These are phyloP conservation scores for Trichosporon ovoides DNA, from an alignment of 1,284 basidiomycete genomes.

Conservation along the genomic window DNA sequence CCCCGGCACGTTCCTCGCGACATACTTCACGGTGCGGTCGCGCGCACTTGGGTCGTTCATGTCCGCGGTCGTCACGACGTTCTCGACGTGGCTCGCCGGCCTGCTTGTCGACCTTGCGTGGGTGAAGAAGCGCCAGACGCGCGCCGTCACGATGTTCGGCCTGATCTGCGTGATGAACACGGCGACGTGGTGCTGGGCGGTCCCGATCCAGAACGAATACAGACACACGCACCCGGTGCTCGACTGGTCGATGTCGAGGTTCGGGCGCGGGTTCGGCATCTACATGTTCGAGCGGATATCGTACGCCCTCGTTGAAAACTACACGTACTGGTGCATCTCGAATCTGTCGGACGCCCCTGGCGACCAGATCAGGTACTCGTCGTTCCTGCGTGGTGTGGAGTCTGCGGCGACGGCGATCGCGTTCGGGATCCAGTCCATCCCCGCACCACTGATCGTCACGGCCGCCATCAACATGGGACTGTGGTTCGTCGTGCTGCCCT, in stretches of 20 bases:
- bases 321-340: constrained; percentile 14
- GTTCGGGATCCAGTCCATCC: constrained; percentile 15
- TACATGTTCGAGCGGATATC: constrained; percentile 17
- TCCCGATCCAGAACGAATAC: constrained; percentile 14
- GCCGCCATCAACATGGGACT: constrained; percentile 10
- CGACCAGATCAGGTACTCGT: constrained; percentile 15
- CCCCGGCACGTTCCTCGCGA: constrained; percentile 32
- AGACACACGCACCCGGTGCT: constrained; percentile 9
- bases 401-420: constrained; percentile 8
- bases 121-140: constrained; percentile 4
- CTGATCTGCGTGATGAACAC: not conserved
- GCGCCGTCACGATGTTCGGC: constrained; percentile 8
- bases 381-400: constrained; percentile 16
- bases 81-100: constrained; percentile 12
- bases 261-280: constrained; percentile 17
- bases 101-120: constrained; percentile 11
- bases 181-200: constrained; percentile 15
- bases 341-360: constrained; percentile 16
- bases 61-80: constrained; percentile 5
- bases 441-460: constrained; percentile 10
- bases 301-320: constrained; percentile 11
- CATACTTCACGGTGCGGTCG: constrained; percentile 32
- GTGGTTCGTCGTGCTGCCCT: constrained; percentile 10
- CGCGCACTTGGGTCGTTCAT: constrained; percentile 27
- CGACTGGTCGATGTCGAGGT: constrained; percentile 10